A percentile compares a stretch with the other conserved stretches of the same genome.
phyloP scores from a whole-genome alignment of 1,139 yeast genomes.

The Suhomyces panamericanus region DNA sequence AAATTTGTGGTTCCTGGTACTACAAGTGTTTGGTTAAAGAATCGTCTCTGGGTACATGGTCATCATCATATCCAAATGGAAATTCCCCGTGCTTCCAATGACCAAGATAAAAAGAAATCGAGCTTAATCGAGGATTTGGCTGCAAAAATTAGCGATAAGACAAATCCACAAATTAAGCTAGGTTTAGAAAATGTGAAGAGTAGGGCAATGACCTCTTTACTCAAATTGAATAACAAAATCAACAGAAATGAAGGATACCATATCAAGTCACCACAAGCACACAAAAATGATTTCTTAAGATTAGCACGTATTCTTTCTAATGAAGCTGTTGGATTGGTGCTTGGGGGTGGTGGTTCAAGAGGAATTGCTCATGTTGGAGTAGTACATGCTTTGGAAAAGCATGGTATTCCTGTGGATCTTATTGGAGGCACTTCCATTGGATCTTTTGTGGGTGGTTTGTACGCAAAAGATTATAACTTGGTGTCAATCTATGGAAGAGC shows the following conservation, averaged over 20 bases:
- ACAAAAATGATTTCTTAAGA: slow-evolving; percentile 86
- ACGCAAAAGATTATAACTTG: slow-evolving; percentile 87
- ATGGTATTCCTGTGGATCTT: slow-evolving; percentile 90
- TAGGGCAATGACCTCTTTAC: slow-evolving; percentile 29
- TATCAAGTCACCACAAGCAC: slow-evolving; percentile 50
- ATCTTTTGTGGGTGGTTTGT: slow-evolving; percentile 90
- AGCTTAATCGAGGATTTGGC: slow-evolving; percentile 41
- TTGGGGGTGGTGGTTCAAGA: slow-evolving; percentile 98
- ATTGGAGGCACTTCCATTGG: slow-evolving; percentile 98
- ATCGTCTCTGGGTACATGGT: slow-evolving; percentile 85
- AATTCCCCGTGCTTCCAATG: slow-evolving; percentile 24
- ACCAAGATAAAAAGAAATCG: slow-evolving; percentile 16
- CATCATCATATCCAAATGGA: slow-evolving; percentile 86
- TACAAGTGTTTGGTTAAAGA: slow-evolving; percentile 81
- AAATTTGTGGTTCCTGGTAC: slow-evolving; percentile 81
- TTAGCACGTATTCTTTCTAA: slow-evolving; percentile 88
- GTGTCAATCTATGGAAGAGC: slow-evolving; percentile 91
- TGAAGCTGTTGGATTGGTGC: slow-evolving; percentile 88
- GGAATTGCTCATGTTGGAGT: slow-evolving; percentile 93
- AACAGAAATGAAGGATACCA: slow-evolving; percentile 28
- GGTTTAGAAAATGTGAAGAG: slow-evolving; percentile 37
- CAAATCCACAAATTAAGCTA: slow-evolving; percentile 36
- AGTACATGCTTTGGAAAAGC: slow-evolving; percentile 87
- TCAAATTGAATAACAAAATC: slow-evolving; percentile 20
- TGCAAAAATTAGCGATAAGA: slow-evolving; percentile 33